Evolutionary conservation across 2,329 filamentous ascomycete species (phyloP).

Genomic region (Salinomyces thailandicus): DNA sequence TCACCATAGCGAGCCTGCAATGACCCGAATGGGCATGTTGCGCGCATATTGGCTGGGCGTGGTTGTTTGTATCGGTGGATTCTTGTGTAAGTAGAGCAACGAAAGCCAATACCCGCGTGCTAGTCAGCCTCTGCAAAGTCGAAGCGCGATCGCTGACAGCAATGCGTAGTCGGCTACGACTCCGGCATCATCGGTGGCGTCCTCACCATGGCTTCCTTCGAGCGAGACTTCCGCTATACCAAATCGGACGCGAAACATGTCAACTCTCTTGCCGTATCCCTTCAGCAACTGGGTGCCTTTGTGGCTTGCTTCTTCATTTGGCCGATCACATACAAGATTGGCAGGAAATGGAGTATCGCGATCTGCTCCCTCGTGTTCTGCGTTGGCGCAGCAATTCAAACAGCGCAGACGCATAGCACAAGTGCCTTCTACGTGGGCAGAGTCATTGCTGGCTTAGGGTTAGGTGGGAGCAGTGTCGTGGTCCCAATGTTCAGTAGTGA

Average conservation of each 20-base stretch:
- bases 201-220: slow-evolving; percentile 20
- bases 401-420: slow-evolving; percentile 37
- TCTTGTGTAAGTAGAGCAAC: slow-evolving; percentile 36
- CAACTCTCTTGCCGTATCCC: slow-evolving; percentile 34
- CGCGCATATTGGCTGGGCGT: slow-evolving; percentile 43
- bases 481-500: slow-evolving; percentile 34
- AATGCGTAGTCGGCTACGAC: slow-evolving; percentile 33
- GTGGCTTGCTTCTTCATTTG: slow-evolving; percentile 42
- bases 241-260: slow-evolving; percentile 20
- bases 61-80: slow-evolving; percentile 43
- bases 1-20: neutral
- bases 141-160: too few relatives aligned
- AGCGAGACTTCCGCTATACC: slow-evolving; percentile 18
- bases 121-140: too few relatives aligned
- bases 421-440: slow-evolving; percentile 37
- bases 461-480: slow-evolving; percentile 38
- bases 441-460: slow-evolving; percentile 39
- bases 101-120: too few relatives aligned
- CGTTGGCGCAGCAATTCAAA: slow-evolving; percentile 36
- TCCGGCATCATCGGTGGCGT: slow-evolving; percentile 29
- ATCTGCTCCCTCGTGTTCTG: slow-evolving; percentile 35
- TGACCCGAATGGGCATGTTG: slow-evolving; percentile 26
- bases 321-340: slow-evolving; percentile 38
- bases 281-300: slow-evolving; percentile 45
- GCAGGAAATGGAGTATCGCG: slow-evolving; percentile 37